Conservation (phyloP, 441 rosid genomes). For the Gossypium davidsonii region DNA sequence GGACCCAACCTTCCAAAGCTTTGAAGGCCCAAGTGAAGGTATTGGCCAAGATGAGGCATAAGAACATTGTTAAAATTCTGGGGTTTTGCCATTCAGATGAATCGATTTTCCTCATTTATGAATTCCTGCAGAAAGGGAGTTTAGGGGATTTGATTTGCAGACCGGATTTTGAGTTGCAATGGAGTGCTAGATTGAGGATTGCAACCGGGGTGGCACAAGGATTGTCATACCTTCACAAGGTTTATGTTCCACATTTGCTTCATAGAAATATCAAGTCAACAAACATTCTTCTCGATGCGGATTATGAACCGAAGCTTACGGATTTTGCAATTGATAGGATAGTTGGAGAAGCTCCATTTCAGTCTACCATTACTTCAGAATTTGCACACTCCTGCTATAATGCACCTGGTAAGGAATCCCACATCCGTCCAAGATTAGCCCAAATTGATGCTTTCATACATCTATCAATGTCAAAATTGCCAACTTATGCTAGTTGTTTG, state of each 20-base stretch:
- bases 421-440: neutral
- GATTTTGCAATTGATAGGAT: slow-evolving; percentile 66
- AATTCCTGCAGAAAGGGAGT: slow-evolving; percentile 51
- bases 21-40: slow-evolving; percentile 56
- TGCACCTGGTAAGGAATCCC: slow-evolving; percentile 60
- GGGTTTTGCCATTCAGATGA: slow-evolving; percentile 62
- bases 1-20: slow-evolving; percentile 39
- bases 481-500: slow-evolving; percentile 8
- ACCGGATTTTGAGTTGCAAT: slow-evolving; percentile 35
- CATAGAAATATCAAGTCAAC: slow-evolving; percentile 57
- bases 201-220: slow-evolving; percentile 60
- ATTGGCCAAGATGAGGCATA: slow-evolving; percentile 53
- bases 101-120: slow-evolving; percentile 47
- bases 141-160: slow-evolving; percentile 42
- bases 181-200: slow-evolving; percentile 52
- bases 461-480: neutral
- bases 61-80: slow-evolving; percentile 46
- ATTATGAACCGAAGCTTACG: slow-evolving; percentile 47
- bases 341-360: slow-evolving; percentile 72
- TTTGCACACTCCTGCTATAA: slow-evolving; percentile 51
- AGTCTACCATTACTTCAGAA: slow-evolving; percentile 49
- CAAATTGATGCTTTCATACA: neutral
- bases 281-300: slow-evolving; percentile 51
- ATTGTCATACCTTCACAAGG: slow-evolving; percentile 51
- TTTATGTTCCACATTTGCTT: slow-evolving; percentile 50